Evolutionary conservation across 345 rosid genomes (phyloP).

Genomic region (Salix purpurea): DNA sequence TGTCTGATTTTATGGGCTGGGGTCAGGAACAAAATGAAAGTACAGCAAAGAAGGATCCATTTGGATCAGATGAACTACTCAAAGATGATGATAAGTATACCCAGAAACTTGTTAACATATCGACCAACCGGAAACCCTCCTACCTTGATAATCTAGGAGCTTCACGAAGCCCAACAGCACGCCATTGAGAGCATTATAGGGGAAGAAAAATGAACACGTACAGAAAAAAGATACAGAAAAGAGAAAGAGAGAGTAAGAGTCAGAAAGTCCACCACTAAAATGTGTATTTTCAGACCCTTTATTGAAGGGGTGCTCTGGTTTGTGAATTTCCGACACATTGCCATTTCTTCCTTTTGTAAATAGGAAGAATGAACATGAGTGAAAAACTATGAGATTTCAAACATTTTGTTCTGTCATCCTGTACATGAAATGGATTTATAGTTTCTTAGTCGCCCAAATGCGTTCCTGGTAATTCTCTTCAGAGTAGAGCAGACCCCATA

Average conservation of each 20-base stretch:
- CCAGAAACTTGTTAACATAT: conserved; percentile 36
- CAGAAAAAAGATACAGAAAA: not conserved
- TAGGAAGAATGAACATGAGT: conserved; percentile 12
- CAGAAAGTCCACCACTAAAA: conserved; percentile 15
- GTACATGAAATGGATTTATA: conserved; percentile 14
- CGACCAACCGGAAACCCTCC: conserved; percentile 49
- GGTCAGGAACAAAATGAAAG: conserved; percentile 34
- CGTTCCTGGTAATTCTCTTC: not conserved
- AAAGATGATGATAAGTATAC: conserved; percentile 39
- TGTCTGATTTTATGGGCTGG: conserved; percentile 84
- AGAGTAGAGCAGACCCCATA: not conserved
- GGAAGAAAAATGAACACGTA: not conserved
- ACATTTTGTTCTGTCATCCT: conserved; percentile 8
- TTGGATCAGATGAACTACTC: conserved; percentile 21
- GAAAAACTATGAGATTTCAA: conserved; percentile 11
- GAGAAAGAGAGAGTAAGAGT: not conserved
- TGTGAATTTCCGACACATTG: not conserved
- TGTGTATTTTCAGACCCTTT: conserved; percentile 1
- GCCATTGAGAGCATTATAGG: conserved; percentile 32
- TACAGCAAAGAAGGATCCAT: conserved; percentile 33
- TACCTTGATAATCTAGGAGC: conserved; percentile 59
- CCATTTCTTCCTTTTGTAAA: conserved; percentile 21
- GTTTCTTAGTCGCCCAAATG: conserved; percentile 7
- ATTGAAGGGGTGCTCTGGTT: not conserved
- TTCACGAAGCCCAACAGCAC: conserved; percentile 67